phyloP scores from a whole-genome alignment of 805 yeast species.

The Yamadazyma scolyti region DNA sequence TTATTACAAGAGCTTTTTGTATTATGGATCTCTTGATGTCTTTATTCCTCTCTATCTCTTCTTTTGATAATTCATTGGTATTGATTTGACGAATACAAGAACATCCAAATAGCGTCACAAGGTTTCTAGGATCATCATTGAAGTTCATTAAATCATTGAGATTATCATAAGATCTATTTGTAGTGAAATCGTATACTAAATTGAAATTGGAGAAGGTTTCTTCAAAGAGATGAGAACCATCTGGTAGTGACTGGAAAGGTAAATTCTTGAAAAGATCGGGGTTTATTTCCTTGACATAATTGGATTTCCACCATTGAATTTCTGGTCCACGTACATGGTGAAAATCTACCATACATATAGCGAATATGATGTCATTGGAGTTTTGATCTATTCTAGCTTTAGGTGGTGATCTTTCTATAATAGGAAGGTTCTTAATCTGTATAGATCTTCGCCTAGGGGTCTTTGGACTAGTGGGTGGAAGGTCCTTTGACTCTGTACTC shows the following conservation, averaged over 20 bases:
- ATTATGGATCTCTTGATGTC: slow-evolving; percentile 83
- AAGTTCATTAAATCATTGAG: slow-evolving; percentile 30
- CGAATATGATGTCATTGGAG: slow-evolving; percentile 53
- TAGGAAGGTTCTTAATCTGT: slow-evolving; percentile 36
- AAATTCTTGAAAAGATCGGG: slow-evolving; percentile 70
- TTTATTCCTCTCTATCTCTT: slow-evolving; percentile 43
- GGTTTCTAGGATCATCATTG: slow-evolving; percentile 37
- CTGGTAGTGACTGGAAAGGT: slow-evolving; percentile 94
- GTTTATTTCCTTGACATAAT: slow-evolving; percentile 32
- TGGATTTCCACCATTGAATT: slow-evolving; percentile 78
- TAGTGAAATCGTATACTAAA: slow-evolving; percentile 61
- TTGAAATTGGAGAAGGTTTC: slow-evolving; percentile 93
- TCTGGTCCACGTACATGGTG: slow-evolving; percentile 94
- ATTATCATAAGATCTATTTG: slow-evolving; percentile 43
- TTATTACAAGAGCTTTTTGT: slow-evolving; percentile 85
- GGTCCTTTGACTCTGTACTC: no score
- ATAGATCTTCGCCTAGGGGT: slow-evolving; percentile 20
- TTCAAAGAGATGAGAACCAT: slow-evolving; percentile 90
- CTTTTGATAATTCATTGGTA: slow-evolving; percentile 50
- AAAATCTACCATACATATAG: slow-evolving; percentile 87
- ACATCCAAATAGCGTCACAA: slow-evolving; percentile 83
- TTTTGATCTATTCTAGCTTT: slow-evolving; percentile 8
- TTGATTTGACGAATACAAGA: slow-evolving; percentile 86
- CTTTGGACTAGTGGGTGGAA: slow-evolving; percentile 6
- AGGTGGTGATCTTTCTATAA: slow-evolving; percentile 14